Percentiles rank a stretch among this genome's conserved stretches.
Conservation (phyloP, 768 basidiomycete genomes). For the Leucocoprinus leucothites region DNA sequence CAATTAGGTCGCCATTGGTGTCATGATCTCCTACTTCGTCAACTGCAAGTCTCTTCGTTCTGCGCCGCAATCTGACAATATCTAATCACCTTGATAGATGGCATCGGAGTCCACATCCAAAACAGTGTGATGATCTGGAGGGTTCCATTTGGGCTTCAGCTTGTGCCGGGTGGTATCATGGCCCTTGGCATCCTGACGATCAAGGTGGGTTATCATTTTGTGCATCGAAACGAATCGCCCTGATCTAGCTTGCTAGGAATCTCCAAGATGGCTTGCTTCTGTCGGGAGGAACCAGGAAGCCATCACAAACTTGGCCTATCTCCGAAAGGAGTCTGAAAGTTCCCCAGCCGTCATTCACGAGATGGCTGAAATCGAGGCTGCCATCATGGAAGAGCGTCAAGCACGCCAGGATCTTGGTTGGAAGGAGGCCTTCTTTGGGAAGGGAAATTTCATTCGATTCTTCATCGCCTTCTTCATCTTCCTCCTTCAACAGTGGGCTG, state of each 20-base stretch:
- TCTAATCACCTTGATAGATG: slow-evolving; percentile 38
- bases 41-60: slow-evolving; percentile 50
- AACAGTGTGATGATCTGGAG: slow-evolving; percentile 55
- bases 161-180: slow-evolving; percentile 75
- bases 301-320: slow-evolving; percentile 56
- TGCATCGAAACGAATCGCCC: neutral
- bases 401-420: slow-evolving; percentile 62
- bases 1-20: slow-evolving; percentile 64
- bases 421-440: slow-evolving; percentile 73
- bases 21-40: slow-evolving; percentile 83
- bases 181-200: slow-evolving; percentile 62
- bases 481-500: slow-evolving; percentile 79
- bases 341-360: slow-evolving; percentile 52
- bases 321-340: slow-evolving; percentile 43
- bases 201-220: slow-evolving; percentile 33
- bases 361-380: slow-evolving; percentile 80
- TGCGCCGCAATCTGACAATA: neutral
- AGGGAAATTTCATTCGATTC: slow-evolving; percentile 81
- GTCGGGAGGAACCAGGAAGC: slow-evolving; percentile 55
- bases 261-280: slow-evolving; percentile 74
- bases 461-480: slow-evolving; percentile 82
- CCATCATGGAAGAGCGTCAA: slow-evolving; percentile 68
- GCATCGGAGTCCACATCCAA: slow-evolving; percentile 52
- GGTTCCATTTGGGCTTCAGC: slow-evolving; percentile 72
- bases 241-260: slow-evolving; percentile 44